Evolutionary conservation across 225 moss, liverwort and hornwort species (phyloP).

Genomic region (Rhytidiadelphus loreus): DNA sequence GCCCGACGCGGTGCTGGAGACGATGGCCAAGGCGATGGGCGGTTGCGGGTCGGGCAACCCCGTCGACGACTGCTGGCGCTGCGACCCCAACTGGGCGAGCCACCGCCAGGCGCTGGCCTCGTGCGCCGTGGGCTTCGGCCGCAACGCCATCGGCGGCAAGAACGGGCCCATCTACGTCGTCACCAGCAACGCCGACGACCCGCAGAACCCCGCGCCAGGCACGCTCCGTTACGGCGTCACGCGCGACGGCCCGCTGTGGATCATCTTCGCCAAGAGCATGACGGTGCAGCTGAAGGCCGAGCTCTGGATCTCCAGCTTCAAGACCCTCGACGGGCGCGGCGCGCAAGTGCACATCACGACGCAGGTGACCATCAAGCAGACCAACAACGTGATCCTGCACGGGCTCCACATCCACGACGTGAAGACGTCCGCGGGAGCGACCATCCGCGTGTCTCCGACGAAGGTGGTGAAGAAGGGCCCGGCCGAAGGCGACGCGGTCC

Average conservation of each 20-base stretch:
- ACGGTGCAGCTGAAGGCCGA: slow-evolving; percentile 21
- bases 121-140: slow-evolving; percentile 33
- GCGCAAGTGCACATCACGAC: slow-evolving; percentile 12
- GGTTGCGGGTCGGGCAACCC: slow-evolving; percentile 27
- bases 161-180: slow-evolving; percentile 29
- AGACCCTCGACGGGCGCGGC: slow-evolving; percentile 36
- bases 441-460: slow-evolving; percentile 1
- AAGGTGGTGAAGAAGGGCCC: background rate
- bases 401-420: slow-evolving; percentile 24
- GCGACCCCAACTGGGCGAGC: slow-evolving; percentile 16
- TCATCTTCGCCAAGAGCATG: slow-evolving; percentile 26
- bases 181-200: slow-evolving; percentile 21
- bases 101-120: slow-evolving; percentile 21
- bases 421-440: background rate
- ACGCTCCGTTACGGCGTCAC: slow-evolving; percentile 31
- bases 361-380: slow-evolving; percentile 12
- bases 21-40: slow-evolving; percentile 3
- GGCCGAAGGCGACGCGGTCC: slow-evolving; percentile 17
- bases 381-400: slow-evolving; percentile 31
- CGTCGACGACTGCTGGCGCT: slow-evolving; percentile 39
- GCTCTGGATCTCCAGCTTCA: slow-evolving; percentile 23
- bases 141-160: slow-evolving; percentile 31
- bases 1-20: background rate
- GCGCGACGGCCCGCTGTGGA: slow-evolving; percentile 30
- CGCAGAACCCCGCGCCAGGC: slow-evolving; percentile 13